Percentiles rank a stretch among this genome's conserved stretches.
Evolutionary conservation across 2,329 filamentous ascomycete species (phyloP).

Genomic region (Pyrenophora teres): DNA sequence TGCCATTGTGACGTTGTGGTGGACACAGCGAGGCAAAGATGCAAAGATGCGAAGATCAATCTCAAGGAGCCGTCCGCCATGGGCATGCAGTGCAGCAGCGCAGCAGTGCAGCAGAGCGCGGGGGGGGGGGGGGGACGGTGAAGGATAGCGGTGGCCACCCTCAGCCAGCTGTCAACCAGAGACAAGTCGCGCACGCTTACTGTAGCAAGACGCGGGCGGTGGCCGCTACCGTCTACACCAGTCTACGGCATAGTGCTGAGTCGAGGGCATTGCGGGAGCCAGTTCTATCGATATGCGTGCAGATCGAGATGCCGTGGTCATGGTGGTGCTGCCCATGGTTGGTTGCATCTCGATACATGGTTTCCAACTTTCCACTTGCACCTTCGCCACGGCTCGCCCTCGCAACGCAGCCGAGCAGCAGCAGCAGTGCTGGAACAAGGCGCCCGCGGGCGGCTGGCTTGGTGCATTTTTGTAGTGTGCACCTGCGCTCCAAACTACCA

Average conservation of each 20-base stretch:
- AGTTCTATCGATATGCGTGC: constrained; percentile 18
- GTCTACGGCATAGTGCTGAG: too few relatives aligned
- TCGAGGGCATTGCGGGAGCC: constrained; percentile 5
- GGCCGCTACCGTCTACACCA: too few relatives aligned
- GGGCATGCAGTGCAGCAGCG: too few relatives aligned
- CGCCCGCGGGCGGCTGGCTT: not conserved
- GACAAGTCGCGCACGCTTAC: too few relatives aligned
- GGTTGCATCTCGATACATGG: constrained; percentile 1
- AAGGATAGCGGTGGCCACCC: not conserved
- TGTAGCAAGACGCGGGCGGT: too few relatives aligned
- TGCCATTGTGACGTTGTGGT: too few relatives aligned
- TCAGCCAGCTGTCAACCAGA: not conserved
- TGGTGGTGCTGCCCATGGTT: not conserved
- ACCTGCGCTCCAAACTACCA: not conserved
- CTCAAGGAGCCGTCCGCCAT: too few relatives aligned
- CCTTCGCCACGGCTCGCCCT: constrained; percentile 10
- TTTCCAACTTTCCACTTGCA: constrained; percentile 9
- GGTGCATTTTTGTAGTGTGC: constrained; percentile 7
- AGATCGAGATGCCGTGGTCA: constrained; percentile 7
- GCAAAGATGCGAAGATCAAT: too few relatives aligned
- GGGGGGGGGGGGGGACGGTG: too few relatives aligned
- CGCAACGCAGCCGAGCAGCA: constrained; percentile 2
- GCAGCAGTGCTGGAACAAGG: not conserved
- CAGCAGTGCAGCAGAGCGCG: too few relatives aligned
- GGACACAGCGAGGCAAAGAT: too few relatives aligned